phyloP scores from a whole-genome alignment of 2,329 filamentous ascomycete species.

The Blastomyces gilchristii region DNA sequence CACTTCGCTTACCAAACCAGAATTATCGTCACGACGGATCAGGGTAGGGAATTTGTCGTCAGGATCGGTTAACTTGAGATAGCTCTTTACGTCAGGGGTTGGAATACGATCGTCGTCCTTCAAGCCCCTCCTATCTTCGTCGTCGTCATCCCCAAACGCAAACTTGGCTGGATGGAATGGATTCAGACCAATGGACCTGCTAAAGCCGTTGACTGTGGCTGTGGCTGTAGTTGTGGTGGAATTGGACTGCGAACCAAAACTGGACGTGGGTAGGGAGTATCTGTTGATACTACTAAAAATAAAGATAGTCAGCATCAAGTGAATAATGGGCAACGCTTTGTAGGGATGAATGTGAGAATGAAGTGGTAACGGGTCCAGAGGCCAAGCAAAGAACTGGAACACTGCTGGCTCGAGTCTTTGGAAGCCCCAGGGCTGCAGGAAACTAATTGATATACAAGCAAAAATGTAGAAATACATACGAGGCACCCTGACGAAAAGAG shows the following conservation, averaged over 20 bases:
- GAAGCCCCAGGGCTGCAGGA: no score
- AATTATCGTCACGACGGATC: slow-evolving; percentile 40
- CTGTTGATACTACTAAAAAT: slow-evolving; percentile 57
- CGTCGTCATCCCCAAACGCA: slow-evolving; percentile 75
- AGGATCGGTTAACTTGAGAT: slow-evolving; percentile 59
- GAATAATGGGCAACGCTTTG: background rate
- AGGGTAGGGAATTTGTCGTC: slow-evolving; percentile 78
- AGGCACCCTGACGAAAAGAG: slow-evolving; percentile 62
- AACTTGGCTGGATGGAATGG: slow-evolving; percentile 79
- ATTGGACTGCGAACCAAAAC: slow-evolving; percentile 25
- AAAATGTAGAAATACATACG: slow-evolving; percentile 52
- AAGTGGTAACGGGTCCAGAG: no score
- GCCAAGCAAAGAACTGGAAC: no score
- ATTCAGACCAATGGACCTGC: slow-evolving; percentile 50
- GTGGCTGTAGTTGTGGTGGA: slow-evolving; percentile 25
- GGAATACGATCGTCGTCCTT: slow-evolving; percentile 43
- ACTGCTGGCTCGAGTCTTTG: no score
- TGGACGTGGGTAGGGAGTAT: slow-evolving; percentile 80
- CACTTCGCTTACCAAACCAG: slow-evolving; percentile 43
- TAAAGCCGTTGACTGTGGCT: slow-evolving; percentile 17
- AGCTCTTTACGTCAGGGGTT: slow-evolving; percentile 57
- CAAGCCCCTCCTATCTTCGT: slow-evolving; percentile 42
- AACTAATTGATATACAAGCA: background rate
- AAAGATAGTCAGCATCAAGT: background rate
- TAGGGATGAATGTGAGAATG: background rate